Percentiles rank a stretch among this genome's conserved stretches.
Conservation (phyloP, 176 grass and related monocot species). For the Zea luxurians region DNA sequence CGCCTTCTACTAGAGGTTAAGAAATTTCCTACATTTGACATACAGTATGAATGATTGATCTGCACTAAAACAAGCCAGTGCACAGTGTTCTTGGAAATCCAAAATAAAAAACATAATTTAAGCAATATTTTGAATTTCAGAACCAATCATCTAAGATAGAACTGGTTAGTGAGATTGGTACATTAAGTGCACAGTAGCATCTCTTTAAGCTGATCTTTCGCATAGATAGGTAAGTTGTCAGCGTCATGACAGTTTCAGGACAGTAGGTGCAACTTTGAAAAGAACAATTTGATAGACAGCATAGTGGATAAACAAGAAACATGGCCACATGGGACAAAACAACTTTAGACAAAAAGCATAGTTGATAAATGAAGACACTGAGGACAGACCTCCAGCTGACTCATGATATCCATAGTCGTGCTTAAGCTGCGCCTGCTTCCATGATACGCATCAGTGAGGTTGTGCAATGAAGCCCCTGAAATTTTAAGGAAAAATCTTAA, state of each 20-base stretch:
- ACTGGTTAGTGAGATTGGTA: not conserved
- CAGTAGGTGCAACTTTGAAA: slow-evolving; percentile 3
- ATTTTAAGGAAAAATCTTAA: slow-evolving; percentile 50
- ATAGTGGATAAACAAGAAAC: slow-evolving; percentile 17
- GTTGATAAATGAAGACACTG: slow-evolving; percentile 26
- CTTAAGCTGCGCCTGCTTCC: slow-evolving; percentile 70
- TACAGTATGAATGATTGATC: not conserved
- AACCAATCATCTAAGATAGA: slow-evolving; percentile 16
- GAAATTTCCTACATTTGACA: not conserved
- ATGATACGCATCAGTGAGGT: slow-evolving; percentile 61
- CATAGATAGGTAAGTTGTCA: not conserved
- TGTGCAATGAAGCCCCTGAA: slow-evolving; percentile 65
- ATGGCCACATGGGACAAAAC: slow-evolving; percentile 23
- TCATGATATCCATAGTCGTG: slow-evolving; percentile 66
- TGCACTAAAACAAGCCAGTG: slow-evolving; percentile 15
- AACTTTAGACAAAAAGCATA: not conserved
- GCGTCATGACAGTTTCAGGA: not conserved
- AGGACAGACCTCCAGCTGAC: slow-evolving; percentile 75
- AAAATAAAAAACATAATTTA: slow-evolving; percentile 13
- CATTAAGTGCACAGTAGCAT: slow-evolving; percentile 5
- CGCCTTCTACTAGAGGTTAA: slow-evolving; percentile 4
- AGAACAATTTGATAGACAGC: not conserved
- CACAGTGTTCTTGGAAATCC: not conserved
- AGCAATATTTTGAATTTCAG: slow-evolving; percentile 7
- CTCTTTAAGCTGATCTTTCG: slow-evolving; percentile 2